A percentile compares a stretch with the other conserved stretches of the same genome.
Evolutionary conservation across 257 asterid genomes (phyloP).

Genomic region (Verbena officinalis): DNA sequence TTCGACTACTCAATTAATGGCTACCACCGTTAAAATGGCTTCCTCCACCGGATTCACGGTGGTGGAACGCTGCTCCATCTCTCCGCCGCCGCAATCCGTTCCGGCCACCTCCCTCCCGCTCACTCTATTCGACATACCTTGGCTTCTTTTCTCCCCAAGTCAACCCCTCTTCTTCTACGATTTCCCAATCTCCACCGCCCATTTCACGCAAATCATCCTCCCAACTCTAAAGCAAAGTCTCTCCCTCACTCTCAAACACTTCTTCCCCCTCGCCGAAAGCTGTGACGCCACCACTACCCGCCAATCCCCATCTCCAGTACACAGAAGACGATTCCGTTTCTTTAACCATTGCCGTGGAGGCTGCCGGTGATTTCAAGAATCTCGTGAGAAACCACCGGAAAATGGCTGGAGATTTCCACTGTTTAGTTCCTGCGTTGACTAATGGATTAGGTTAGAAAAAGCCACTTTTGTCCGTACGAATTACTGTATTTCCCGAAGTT

Average conservation of each 20-base stretch:
- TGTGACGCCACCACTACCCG: conserved; percentile 22
- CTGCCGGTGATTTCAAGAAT: conserved; percentile 28
- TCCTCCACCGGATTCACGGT: conserved; percentile 29
- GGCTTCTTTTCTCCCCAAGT: conserved; percentile 42
- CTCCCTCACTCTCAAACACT: conserved; percentile 45
- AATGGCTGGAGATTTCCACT: conserved; percentile 20
- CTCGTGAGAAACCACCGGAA: conserved; percentile 34
- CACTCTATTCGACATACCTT: conserved; percentile 45
- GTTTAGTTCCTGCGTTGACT: conserved; percentile 38
- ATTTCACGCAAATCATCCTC: conserved; percentile 34
- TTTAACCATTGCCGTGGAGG: conserved; percentile 42
- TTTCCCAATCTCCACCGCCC: conserved; percentile 31
- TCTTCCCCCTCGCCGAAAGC: conserved; percentile 47
- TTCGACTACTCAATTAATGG: too few relatives aligned
- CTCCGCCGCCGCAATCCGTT: conserved; percentile 42
- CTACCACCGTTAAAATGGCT: conserved; percentile 28
- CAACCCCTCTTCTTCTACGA: conserved; percentile 52
- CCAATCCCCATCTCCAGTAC: conserved; percentile 35
- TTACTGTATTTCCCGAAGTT: conserved; percentile 44
- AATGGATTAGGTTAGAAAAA: conserved; percentile 15
- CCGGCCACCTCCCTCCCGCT: conserved; percentile 34
- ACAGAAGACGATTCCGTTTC: conserved; percentile 33
- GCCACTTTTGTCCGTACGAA: conserved; percentile 45
- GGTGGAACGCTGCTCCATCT: conserved; percentile 31
- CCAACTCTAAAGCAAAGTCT: conserved; percentile 43